Base-by-base conservation (phyloP, 768 basidiomycete genomes). In the Pilatotrama ljubarskyi region DNA sequence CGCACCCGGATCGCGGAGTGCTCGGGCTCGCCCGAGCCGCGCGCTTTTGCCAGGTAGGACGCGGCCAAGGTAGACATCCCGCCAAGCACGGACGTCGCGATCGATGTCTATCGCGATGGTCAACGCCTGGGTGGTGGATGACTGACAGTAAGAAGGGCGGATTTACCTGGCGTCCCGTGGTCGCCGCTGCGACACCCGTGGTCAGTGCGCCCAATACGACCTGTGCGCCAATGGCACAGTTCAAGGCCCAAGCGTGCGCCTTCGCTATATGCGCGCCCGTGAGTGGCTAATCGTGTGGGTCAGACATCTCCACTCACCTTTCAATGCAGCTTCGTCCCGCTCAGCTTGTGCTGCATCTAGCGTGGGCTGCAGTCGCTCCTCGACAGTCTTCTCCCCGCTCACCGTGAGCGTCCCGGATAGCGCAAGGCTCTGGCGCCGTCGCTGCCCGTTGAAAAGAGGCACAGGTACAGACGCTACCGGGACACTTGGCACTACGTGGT, bases 11-110 rank as follows among this genome's bases (percentile, higher is more conserved):
- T 69, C 29, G 78, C 75, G 0, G 86, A 87, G n/a, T 79, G 51
- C 61, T 90, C 86, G 1, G 90, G 90, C 64, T 91, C 89, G 37
- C 82, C 82, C 0, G 87, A 84, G 11, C 88, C 87, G 25, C 88
- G 82, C 24, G 82, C 78, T 13, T 85, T 83, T 3, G 89, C 90
- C 24, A 91, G 77, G 70, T 87, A 91, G 1, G 88, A 86, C 17
- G 89, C 88, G 14, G 86, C 80, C 18, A 90, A 20, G 0, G 89
- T 91, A 3, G 88, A 72, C 11, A 87, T 57, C n/a, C 84, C 88
- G 32, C 90, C 81, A 36, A 82, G 72, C 32, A 79, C 43, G 3
- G 79, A 66, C 17, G 76, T 77, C 15, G 72, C 70, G 25, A 81
- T 61, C 20, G 76, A 75, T 0, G 74, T 71, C 77, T 79, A 55